A percentile compares a stretch with the other conserved stretches of the same genome.
Conservation (phyloP, 75 land plant genomes). For the Cryptomeria japonica region DNA sequence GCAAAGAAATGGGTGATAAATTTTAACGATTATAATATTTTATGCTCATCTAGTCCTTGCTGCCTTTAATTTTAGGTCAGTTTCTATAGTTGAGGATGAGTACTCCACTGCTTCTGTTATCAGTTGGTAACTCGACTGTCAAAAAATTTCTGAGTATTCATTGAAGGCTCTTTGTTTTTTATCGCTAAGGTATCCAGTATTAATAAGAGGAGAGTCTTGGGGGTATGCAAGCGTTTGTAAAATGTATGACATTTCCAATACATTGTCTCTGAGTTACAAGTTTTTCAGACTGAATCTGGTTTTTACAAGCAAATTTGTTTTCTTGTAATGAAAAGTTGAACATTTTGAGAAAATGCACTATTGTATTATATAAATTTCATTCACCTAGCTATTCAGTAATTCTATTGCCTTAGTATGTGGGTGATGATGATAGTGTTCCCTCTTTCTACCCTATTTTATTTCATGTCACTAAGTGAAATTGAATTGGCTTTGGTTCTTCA, state of each 20-base stretch:
- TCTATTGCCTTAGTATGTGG: neutral
- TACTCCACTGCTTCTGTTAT: neutral
- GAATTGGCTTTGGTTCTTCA: neutral
- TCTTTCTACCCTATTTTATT: no score
- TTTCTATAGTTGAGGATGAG: neutral
- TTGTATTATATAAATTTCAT: neutral
- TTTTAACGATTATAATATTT: neutral
- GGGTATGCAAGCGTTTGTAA: neutral
- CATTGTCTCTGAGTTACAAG: neutral
- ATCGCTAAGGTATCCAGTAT: neutral
- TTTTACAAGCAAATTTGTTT: neutral
- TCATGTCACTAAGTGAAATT: neutral
- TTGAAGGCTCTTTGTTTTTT: neutral
- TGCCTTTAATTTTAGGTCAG: neutral
- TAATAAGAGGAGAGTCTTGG: neutral
- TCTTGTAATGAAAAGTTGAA: neutral
- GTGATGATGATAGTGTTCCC: neutral
- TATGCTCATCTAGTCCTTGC: neutral
- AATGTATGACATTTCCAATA: no score
- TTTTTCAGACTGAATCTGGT: neutral
- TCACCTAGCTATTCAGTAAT: neutral
- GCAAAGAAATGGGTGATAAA: neutral
- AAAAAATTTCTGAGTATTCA: neutral
- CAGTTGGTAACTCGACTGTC: neutral
- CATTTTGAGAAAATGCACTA: neutral